These are phyloP conservation scores for Aspergillus transmontanensis DNA, from an alignment of 2,329 filamentous ascomycete species.

Conservation along the genomic window DNA sequence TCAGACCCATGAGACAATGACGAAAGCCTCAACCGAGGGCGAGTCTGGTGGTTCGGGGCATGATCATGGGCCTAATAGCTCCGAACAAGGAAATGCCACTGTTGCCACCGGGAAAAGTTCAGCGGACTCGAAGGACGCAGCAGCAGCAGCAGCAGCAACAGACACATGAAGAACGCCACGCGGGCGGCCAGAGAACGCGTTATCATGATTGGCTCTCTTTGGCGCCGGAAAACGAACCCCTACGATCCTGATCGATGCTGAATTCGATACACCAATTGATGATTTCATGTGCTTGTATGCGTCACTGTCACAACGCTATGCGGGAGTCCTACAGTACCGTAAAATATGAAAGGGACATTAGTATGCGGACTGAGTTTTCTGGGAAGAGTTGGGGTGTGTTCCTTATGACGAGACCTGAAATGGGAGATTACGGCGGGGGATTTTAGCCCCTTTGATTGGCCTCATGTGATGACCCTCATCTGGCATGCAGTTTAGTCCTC, in stretches of 20 bases:
- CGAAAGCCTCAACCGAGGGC: constrained; percentile 18
- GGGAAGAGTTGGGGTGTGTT: neutral
- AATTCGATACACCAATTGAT: constrained; percentile 9
- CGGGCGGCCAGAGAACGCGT: neutral
- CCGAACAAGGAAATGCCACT: constrained; percentile 10
- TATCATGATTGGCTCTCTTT: constrained; percentile 11
- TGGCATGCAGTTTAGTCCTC: constrained; percentile 9
- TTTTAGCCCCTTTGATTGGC: constrained; percentile 13
- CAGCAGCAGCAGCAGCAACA: neutral
- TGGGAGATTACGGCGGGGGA: constrained; percentile 18
- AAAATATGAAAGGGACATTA: neutral
- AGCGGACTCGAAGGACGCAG: constrained; percentile 14
- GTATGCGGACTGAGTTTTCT: neutral
- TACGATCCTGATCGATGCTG: constrained; percentile 4
- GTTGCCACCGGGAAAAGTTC: constrained; percentile 13
- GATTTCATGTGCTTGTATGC: constrained; percentile 12
- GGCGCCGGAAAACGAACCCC: constrained; percentile 1
- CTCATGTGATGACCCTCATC: neutral
- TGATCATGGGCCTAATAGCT: constrained; percentile 5
- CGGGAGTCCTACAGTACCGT: constrained; percentile 8
- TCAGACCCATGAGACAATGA: constrained; percentile 25
- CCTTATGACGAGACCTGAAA: constrained; percentile 10
- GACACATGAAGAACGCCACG: constrained; percentile 20
- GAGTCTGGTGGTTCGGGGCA: constrained; percentile 14
- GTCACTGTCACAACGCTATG: constrained; percentile 14